Evolutionary conservation across 345 rosid species (phyloP).

Genomic region (Populus alba): DNA sequence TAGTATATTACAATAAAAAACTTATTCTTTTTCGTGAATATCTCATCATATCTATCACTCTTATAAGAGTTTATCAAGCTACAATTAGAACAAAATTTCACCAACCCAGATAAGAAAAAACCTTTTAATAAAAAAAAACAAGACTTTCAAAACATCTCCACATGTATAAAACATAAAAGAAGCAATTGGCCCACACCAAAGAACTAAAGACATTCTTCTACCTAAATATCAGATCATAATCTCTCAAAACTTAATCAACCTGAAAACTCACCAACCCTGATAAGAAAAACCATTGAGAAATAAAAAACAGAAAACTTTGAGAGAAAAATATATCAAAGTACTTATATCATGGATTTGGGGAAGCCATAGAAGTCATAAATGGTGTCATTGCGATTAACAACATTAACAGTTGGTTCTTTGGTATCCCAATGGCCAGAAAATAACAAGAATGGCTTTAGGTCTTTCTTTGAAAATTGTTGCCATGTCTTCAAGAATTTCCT

Average conservation of each 20-base stretch:
- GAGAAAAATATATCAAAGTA: not conserved
- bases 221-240: no score
- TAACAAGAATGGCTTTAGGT: constrained; percentile 67
- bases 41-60: not conserved
- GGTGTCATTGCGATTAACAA: constrained; percentile 51
- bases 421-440: constrained; percentile 98
- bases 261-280: no score
- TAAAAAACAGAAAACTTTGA: not conserved
- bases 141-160: no score
- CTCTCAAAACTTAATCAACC: no score
- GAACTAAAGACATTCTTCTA: no score
- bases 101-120: not conserved
- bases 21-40: not conserved
- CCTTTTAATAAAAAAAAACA: not conserved
- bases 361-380: constrained; percentile 78
- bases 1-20: not conserved
- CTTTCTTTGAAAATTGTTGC: constrained; percentile 36
- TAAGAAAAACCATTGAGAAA: not conserved
- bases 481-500: constrained; percentile 72
- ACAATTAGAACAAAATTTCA: not conserved
- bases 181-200: no score
- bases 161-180: no score
- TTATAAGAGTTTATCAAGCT: not conserved
- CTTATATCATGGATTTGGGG: constrained; percentile 79
- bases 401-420: constrained; percentile 55